phyloP scores from a whole-genome alignment of 1,284 basidiomycete species.

The Cutaneotrichosporon sp. region DNA sequence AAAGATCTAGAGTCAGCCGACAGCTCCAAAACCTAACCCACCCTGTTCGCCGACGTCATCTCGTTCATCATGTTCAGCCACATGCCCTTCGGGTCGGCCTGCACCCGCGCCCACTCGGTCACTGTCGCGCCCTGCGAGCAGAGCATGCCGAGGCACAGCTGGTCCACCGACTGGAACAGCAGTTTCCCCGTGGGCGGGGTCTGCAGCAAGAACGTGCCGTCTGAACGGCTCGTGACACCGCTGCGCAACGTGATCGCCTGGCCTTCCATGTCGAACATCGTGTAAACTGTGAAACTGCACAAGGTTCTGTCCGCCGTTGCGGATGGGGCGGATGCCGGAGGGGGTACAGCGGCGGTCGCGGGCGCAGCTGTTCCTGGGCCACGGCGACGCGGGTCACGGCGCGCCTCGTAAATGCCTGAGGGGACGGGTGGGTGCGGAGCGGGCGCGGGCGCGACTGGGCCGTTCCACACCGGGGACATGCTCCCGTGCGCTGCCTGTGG shows the following conservation, averaged over 20 bases:
- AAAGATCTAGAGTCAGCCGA: slow-evolving; percentile 13
- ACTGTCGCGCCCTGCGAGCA: slow-evolving; percentile 14
- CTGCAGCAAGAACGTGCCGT: too few relatives aligned
- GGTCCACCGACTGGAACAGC: neutral
- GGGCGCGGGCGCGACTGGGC: neutral
- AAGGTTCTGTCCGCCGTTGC: neutral
- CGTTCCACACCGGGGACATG: neutral
- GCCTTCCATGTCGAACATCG: too few relatives aligned
- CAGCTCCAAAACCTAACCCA: neutral
- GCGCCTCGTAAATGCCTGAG: neutral
- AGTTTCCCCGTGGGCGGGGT: too few relatives aligned
- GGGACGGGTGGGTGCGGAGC: neutral
- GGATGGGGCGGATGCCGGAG: neutral
- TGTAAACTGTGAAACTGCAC: too few relatives aligned
- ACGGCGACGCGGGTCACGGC: slow-evolving; percentile 6
- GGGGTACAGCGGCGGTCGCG: neutral
- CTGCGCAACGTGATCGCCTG: too few relatives aligned
- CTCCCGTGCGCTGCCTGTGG: neutral
- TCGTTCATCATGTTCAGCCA: neutral
- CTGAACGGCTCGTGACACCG: too few relatives aligned
- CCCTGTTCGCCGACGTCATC: neutral
- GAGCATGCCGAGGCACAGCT: slow-evolving; percentile 2
- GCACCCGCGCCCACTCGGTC: slow-evolving; percentile 18
- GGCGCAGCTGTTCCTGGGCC: neutral
- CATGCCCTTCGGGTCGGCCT: neutral